Evolutionary conservation across 805 yeast genomes (phyloP), one percentile per base, ranked within the genome.

Genomic region (Ogataea methanolica): DNA sequence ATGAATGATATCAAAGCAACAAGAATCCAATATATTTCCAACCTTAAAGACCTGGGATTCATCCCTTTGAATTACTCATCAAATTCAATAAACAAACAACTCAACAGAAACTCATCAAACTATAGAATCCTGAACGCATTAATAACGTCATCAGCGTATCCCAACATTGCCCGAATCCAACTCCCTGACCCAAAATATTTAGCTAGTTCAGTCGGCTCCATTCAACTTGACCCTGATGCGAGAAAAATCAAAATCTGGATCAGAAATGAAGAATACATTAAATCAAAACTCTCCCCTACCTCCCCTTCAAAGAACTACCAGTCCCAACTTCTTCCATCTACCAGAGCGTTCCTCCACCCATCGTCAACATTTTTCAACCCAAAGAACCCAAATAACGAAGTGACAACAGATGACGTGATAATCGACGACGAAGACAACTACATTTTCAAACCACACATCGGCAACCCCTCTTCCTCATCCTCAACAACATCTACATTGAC

Each of bases 151-250:
- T 76, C 96, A 0, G 79, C 83, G 56, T 87, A 85, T 58, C 98
- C 98, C 0, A 85, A 86, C 46, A 71, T 89, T 33, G 91, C 94
- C 0, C 74, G 88, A 51, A 87, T 89, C 4, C 89, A 85, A 57
- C 69, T 80, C 19, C 97, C 98, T 0, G 90, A 88, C 51, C 80
- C 91, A 3, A 88, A 86, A 58, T 92, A 69, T 62, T 68, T 80
- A 39, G 76, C 82, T 35, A 80, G 88, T 1, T 69, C 83, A 33
- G 75, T 82, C 0, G 99, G 99, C 21, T 78, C 97, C 0, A 75
- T 92, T 39, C 91, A 87, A 45, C 74, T 80, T n/a, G 96, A 91
- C 57, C 87, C 90, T 0, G 97, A 91, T 59, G 86, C 91, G 2
- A 76, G 73, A 47, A 71, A 74, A 49, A 83, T 85, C 48, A 85